These are phyloP conservation scores for Talaromyces sp. DNA, from an alignment of 2,329 filamentous ascomycete genomes.

Conservation along the genomic window DNA sequence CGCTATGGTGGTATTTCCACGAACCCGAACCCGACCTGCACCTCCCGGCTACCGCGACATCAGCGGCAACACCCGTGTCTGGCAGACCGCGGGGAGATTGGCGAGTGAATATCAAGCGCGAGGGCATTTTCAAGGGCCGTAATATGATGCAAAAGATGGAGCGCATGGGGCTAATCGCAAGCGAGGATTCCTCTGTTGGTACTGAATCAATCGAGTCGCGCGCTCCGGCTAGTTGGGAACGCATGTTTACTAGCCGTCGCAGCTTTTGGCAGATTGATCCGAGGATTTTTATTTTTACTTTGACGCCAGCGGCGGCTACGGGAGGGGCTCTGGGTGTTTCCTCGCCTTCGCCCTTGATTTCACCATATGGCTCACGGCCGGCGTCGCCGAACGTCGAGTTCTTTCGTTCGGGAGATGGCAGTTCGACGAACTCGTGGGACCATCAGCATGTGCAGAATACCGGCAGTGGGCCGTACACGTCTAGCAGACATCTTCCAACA, in stretches of 20 bases:
- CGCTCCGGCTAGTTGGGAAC: slow-evolving; percentile 61
- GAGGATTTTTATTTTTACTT: slow-evolving; percentile 79
- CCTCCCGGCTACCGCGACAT: slow-evolving; percentile 55
- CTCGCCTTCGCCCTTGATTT: slow-evolving; percentile 25
- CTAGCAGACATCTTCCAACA: slow-evolving; percentile 78
- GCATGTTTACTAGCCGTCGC: slow-evolving; percentile 75
- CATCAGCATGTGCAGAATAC: slow-evolving; percentile 23
- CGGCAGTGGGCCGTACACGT: slow-evolving; percentile 66
- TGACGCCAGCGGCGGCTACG: slow-evolving; percentile 51
- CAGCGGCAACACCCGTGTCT: slow-evolving; percentile 58
- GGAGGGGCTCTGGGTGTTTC: slow-evolving; percentile 41
- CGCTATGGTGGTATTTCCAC: slow-evolving; percentile 96
- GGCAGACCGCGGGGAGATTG: slow-evolving; percentile 81
- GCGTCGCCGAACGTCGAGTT: slow-evolving; percentile 43
- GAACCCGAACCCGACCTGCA: slow-evolving; percentile 66
- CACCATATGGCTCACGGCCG: slow-evolving; percentile 48
- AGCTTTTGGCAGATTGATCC: slow-evolving; percentile 92
- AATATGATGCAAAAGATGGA: slow-evolving; percentile 87
- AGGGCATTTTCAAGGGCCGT: slow-evolving; percentile 80
- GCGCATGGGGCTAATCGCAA: slow-evolving; percentile 80
- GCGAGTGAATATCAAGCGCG: slow-evolving; percentile 75
- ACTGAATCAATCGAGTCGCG: slow-evolving; percentile 55
- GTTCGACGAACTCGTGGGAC: slow-evolving; percentile 11
- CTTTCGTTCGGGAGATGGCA: slow-evolving; percentile 11
- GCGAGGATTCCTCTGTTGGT: slow-evolving; percentile 70